Conservation (phyloP, 345 rosid species). For the Clarkia xantiana region DNA sequence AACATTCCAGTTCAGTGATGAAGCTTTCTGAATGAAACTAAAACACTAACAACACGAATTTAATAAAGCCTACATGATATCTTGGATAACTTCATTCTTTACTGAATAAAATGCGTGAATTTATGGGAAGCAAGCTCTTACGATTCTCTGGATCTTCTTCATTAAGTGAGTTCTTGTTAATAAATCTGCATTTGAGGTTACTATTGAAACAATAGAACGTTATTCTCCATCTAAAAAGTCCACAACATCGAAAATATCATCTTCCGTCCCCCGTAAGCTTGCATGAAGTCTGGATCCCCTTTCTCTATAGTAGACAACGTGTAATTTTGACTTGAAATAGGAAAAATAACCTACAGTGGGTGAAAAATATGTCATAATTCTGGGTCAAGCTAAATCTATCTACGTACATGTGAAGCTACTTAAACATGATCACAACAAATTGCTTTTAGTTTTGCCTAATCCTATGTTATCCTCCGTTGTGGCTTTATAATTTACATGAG, state of each 20-base stretch:
- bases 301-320: slow-evolving; percentile 72
- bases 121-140: too few species aligned
- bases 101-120: slow-evolving; percentile 30
- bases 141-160: too few species aligned
- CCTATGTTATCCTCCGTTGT: too few species aligned
- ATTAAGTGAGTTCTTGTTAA: slow-evolving; percentile 46
- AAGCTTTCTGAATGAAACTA: too few species aligned
- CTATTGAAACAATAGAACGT: slow-evolving; percentile 31
- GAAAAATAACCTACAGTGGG: slow-evolving; percentile 93
- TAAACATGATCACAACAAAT: neutral
- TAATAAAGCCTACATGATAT: neutral
- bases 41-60: neutral
- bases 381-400: too few species aligned
- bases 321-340: slow-evolving; percentile 94
- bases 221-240: too few species aligned
- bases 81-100: slow-evolving; percentile 2
- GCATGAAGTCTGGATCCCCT: slow-evolving; percentile 92
- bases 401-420: too few species aligned
- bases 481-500: too few species aligned
- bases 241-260: slow-evolving; percentile 45
- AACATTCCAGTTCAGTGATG: too few species aligned
- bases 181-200: slow-evolving; percentile 25
- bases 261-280: slow-evolving; percentile 81
- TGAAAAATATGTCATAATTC: too few species aligned
- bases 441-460: neutral